phyloP scores from a whole-genome alignment of 805 yeast species.

The Diddensiella transvaalensis region DNA sequence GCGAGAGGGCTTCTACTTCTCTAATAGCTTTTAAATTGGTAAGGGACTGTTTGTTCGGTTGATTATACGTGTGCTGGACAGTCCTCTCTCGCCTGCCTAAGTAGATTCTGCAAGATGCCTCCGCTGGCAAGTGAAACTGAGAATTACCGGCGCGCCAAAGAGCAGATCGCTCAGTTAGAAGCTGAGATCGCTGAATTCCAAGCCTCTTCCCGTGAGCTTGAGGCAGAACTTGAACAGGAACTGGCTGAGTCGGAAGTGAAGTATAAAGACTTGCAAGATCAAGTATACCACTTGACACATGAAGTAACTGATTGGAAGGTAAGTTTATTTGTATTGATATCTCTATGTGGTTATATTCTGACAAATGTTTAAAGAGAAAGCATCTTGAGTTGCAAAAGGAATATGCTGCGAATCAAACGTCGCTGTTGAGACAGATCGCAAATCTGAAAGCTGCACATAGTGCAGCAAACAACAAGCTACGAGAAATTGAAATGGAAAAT shows the following conservation, averaged over 20 bases:
- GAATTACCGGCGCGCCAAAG: slow-evolving; percentile 12
- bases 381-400: slow-evolving; percentile 31
- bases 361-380: slow-evolving; percentile 10
- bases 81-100: no score
- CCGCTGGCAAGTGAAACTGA: slow-evolving; percentile 1
- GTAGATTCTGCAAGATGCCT: background rate
- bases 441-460: slow-evolving; percentile 33
- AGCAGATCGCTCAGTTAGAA: slow-evolving; percentile 41
- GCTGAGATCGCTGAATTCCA: slow-evolving; percentile 43
- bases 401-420: slow-evolving; percentile 24
- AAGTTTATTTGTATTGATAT: background rate
- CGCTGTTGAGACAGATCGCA: slow-evolving; percentile 27
- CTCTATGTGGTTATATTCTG: background rate
- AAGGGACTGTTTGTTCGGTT: no score
- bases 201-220: slow-evolving; percentile 42
- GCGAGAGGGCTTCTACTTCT: no score
- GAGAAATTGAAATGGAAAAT: slow-evolving; percentile 42
- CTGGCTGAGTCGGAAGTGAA: slow-evolving; percentile 34
- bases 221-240: slow-evolving; percentile 44
- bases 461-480: slow-evolving; percentile 32
- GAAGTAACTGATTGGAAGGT: slow-evolving; percentile 31
- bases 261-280: slow-evolving; percentile 25
- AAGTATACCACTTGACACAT: slow-evolving; percentile 21
- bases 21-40: no score
- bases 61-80: no score